A percentile compares a stretch with the other conserved stretches of the same genome.
Evolutionary conservation across 257 asterid genomes (phyloP).

Genomic region (Jacaranda copaia): DNA sequence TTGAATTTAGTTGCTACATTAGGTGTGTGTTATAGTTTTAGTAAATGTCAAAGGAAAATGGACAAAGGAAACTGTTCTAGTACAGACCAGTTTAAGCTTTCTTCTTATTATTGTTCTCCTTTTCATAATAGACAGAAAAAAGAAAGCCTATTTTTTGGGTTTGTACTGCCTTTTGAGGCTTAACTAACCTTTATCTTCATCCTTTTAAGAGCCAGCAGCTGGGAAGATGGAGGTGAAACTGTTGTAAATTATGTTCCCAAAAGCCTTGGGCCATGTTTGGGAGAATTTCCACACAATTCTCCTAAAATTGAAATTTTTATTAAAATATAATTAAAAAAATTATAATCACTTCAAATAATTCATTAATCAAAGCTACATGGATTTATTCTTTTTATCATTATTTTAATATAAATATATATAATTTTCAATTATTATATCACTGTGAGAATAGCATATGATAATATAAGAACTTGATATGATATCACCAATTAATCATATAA

Average conservation of each 20-base stretch:
- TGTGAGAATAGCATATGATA: no score
- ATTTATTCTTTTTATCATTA: no score
- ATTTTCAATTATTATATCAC: no score
- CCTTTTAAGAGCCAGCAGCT: constrained; percentile 13
- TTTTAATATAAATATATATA: no score
- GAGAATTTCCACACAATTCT: no score
- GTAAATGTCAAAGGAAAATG: background rate
- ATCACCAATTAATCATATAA: no score
- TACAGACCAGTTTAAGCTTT: background rate
- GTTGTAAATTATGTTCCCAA: constrained; percentile 20
- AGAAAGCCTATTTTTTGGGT: background rate
- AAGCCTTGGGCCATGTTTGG: background rate
- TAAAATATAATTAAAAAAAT: no score
- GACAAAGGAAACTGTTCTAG: background rate
- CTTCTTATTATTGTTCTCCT: background rate
- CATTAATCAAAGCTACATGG: no score
- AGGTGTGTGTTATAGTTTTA: background rate
- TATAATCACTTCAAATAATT: no score
- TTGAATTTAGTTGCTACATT: background rate
- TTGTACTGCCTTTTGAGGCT: background rate
- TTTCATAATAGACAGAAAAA: background rate
- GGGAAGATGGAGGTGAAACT: background rate
- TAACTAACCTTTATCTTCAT: background rate
- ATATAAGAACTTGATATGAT: no score
- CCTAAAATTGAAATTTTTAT: no score